Conservation (phyloP, 371 early-diverging fungal genomes). For the Saksenaea oblongispora region DNA sequence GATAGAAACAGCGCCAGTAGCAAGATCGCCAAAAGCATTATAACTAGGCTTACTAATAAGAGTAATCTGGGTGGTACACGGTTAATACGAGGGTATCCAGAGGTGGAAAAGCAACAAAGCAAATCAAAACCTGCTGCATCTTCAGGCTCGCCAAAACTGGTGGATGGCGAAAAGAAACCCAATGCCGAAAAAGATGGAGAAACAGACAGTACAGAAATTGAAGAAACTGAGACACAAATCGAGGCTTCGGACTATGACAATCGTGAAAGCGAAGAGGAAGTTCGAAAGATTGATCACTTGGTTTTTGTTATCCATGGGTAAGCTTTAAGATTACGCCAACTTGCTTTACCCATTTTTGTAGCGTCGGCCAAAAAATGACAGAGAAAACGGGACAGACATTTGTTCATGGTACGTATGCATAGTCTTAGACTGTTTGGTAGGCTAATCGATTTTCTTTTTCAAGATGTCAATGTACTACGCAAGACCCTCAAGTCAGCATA, state of each 20-base stretch:
- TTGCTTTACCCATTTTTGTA: conserved; percentile 17
- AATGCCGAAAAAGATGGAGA: neutral
- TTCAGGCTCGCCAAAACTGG: conserved; percentile 5
- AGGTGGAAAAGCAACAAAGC: conserved; percentile 55
- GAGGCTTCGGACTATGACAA: conserved; percentile 63
- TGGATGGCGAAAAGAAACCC: conserved; percentile 1
- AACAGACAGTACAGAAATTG: neutral
- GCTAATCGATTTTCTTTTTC: neutral
- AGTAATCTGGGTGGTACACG: conserved; percentile 69
- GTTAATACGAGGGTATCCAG: conserved; percentile 74
- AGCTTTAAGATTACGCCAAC: neutral
- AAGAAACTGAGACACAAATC: conserved; percentile 20
- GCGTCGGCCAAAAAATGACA: conserved; percentile 84
- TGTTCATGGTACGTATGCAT: conserved; percentile 59
- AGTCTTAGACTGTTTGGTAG: neutral
- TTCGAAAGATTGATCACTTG: conserved; percentile 72
- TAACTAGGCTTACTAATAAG: conserved; percentile 65
- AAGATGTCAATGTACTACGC: conserved; percentile 76
- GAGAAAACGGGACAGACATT: conserved; percentile 76
- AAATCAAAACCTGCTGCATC: conserved; percentile 16
- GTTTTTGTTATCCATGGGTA: conserved; percentile 83
- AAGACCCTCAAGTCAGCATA: conserved; percentile 67
- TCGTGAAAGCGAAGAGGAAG: conserved; percentile 61
- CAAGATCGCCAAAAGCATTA: conserved; percentile 75
- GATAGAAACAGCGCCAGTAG: conserved; percentile 46